Conservation (phyloP, 306 rosid species). For the Dicorynia guianensis region DNA sequence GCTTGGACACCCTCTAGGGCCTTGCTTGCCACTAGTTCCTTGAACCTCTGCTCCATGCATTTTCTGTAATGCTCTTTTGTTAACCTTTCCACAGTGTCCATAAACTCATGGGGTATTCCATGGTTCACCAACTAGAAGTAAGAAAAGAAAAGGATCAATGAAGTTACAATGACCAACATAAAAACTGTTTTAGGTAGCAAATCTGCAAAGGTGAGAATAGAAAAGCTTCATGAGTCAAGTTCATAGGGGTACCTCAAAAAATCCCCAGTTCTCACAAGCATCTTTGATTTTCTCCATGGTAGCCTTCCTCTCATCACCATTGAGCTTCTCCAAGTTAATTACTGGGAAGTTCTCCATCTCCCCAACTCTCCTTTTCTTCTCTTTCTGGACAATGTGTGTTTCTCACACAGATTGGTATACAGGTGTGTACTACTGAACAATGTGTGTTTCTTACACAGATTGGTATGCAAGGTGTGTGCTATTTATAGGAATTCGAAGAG, state of each 20-base stretch:
- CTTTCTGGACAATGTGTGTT: too few relatives aligned
- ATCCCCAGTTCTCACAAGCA: slow-evolving; percentile 38
- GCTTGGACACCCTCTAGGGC: slow-evolving; percentile 54
- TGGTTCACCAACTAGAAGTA: slow-evolving; percentile 62
- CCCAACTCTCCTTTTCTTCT: too few relatives aligned
- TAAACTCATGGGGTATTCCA: slow-evolving; percentile 55
- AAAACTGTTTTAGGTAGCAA: not conserved
- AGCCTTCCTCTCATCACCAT: too few relatives aligned
- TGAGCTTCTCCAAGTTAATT: too few relatives aligned
- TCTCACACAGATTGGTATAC: too few relatives aligned
- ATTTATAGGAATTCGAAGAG: slow-evolving; percentile 34
- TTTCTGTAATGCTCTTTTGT: slow-evolving; percentile 70
- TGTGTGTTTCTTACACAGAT: too few relatives aligned
- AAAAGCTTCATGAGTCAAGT: too few relatives aligned
- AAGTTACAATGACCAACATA: not conserved
- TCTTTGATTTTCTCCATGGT: not conserved
- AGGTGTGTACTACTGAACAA: too few relatives aligned
- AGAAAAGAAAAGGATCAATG: not conserved
- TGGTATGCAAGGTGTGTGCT: not conserved
- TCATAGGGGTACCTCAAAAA: too few relatives aligned
- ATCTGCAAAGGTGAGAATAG: too few relatives aligned
- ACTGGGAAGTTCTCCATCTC: too few relatives aligned
- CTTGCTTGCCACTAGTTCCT: slow-evolving; percentile 55
- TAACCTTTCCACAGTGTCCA: slow-evolving; percentile 70
- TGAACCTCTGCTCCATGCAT: slow-evolving; percentile 77